Evolutionary conservation across 441 rosid genomes (phyloP).

Genomic region (Kokia cookei): DNA sequence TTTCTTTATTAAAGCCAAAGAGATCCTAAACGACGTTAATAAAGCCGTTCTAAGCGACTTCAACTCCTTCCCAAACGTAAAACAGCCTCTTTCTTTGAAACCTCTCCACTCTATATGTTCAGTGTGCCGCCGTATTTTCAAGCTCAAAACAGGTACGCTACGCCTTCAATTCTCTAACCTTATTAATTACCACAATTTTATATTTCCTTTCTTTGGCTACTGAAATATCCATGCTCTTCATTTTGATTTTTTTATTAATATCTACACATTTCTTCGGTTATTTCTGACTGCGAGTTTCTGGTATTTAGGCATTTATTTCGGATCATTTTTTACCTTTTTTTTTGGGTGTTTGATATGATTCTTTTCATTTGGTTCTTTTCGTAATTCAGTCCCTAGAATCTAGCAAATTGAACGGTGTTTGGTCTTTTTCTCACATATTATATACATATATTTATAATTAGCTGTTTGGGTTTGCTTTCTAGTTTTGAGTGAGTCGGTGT

Average conservation of each 20-base stretch:
- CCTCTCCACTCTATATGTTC: too few relatives aligned
- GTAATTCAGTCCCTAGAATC: neutral
- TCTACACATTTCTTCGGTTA: neutral
- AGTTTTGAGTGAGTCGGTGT: conserved; percentile 8
- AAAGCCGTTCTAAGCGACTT: too few relatives aligned
- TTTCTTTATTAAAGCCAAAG: too few relatives aligned
- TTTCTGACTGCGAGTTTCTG: neutral
- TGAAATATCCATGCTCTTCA: neutral
- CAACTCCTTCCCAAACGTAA: too few relatives aligned
- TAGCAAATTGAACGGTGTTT: neutral
- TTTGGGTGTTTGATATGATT: neutral
- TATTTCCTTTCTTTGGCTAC: neutral
- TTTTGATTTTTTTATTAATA: neutral
- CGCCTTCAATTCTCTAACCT: too few relatives aligned
- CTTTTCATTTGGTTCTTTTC: neutral
- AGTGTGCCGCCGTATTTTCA: too few relatives aligned
- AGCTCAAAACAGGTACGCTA: too few relatives aligned
- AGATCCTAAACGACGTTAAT: too few relatives aligned
- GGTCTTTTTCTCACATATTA: neutral
- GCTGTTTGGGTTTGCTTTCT: neutral
- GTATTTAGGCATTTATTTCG: neutral
- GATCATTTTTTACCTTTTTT: neutral
- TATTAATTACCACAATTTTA: neutral
- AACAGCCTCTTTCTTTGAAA: too few relatives aligned
- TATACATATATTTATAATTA: neutral